These are phyloP conservation scores for Sporisorium exsertum DNA, from an alignment of 1,284 basidiomycete species.

Conservation along the genomic window DNA sequence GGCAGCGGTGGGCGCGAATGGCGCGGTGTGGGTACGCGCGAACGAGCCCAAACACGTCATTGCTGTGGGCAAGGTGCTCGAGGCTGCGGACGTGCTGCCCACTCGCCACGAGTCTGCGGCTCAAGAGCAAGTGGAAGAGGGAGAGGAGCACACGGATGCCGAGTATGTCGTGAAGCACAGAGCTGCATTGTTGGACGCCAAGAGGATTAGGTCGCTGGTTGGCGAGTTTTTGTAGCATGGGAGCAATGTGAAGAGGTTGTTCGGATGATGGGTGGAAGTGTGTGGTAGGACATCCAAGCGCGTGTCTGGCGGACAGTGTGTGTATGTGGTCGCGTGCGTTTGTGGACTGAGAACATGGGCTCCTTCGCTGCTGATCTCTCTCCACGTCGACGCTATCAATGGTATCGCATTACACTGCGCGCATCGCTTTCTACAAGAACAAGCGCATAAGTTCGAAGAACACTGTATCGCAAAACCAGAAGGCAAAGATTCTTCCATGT, in stretches of 20 bases:
- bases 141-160: constrained; percentile 16
- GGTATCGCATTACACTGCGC: neutral
- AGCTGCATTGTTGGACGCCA: constrained; percentile 23
- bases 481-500: neutral
- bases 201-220: constrained; percentile 19
- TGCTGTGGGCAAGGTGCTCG: constrained; percentile 56
- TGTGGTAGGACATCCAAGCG: no score
- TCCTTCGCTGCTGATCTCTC: neutral
- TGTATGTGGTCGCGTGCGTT: neutral
- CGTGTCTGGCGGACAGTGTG: no score
- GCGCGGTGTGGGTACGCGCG: constrained; percentile 61
- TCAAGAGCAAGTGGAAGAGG: neutral
- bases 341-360: neutral
- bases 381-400: neutral
- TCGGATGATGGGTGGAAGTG: neutral
- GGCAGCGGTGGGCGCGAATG: constrained; percentile 64
- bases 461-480: constrained; percentile 23
- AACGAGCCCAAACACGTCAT: constrained; percentile 49
- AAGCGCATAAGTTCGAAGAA: constrained; percentile 50
- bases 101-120: neutral
- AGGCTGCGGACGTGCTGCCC: constrained; percentile 31
- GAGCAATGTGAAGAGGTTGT: neutral
- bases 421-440: constrained; percentile 33
- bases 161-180: constrained; percentile 32
- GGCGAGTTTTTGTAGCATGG: constrained; percentile 21